A percentile compares a stretch with the other conserved stretches of the same genome.
Conservation (phyloP, 129 eudicot genomes). For the Escallonia rubra region DNA sequence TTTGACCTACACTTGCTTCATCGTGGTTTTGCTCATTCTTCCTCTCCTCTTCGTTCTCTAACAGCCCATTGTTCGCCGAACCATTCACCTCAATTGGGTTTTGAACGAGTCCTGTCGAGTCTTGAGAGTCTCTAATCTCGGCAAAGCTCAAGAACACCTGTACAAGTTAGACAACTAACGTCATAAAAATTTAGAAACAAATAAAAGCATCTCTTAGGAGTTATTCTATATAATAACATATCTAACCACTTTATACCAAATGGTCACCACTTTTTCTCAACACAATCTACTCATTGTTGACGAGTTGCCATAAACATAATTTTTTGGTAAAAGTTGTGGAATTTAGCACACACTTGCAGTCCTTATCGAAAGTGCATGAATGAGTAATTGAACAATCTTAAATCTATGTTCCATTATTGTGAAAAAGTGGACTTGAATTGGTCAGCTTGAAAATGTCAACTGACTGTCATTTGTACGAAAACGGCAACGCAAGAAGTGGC, state of each 20-base stretch:
- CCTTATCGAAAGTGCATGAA: too few relatives aligned
- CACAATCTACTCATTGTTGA: too few relatives aligned
- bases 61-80: not conserved
- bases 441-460: not conserved
- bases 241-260: not conserved
- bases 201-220: not conserved
- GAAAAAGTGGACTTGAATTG: too few relatives aligned
- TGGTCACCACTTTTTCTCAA: not conserved
- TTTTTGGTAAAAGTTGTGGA: too few relatives aligned
- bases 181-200: not conserved
- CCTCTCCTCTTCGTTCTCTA: not conserved
- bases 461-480: too few relatives aligned
- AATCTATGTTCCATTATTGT: too few relatives aligned
- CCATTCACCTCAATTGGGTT: constrained; percentile 5
- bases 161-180: not conserved
- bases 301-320: too few relatives aligned
- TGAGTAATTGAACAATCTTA: too few relatives aligned
- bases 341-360: too few relatives aligned
- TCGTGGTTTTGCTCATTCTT: constrained; percentile 31
- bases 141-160: constrained; percentile 48
- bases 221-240: not conserved
- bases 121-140: constrained; percentile 34
- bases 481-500: too few relatives aligned
- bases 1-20: constrained; percentile 18
- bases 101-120: constrained; percentile 6